Evolutionary conservation across 176 grass and related monocot species (phyloP).

Genomic region (Oryza australiensis): DNA sequence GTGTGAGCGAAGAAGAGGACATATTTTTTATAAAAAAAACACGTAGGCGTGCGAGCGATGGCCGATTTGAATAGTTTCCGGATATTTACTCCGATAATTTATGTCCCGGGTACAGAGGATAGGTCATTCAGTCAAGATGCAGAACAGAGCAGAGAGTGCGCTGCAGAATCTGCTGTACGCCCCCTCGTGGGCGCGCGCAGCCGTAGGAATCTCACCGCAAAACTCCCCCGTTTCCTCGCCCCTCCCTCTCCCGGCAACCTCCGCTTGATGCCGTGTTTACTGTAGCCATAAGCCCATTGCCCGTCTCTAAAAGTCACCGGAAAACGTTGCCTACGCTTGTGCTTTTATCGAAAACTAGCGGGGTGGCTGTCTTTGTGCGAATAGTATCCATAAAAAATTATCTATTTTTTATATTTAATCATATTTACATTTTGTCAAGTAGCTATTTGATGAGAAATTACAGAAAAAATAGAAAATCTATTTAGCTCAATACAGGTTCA

Average conservation of each 20-base stretch:
- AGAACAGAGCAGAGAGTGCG: slow-evolving; percentile 62
- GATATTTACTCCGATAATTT: slow-evolving; percentile 18
- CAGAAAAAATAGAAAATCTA: too few relatives aligned
- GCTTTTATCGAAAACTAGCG: too few relatives aligned
- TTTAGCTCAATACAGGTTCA: too few relatives aligned
- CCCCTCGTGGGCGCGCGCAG: slow-evolving; percentile 1
- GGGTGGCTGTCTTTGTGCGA: too few relatives aligned
- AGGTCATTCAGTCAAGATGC: slow-evolving; percentile 63
- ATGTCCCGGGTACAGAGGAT: slow-evolving; percentile 30
- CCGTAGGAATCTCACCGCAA: neutral
- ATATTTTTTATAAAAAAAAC: neutral
- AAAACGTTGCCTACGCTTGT: too few relatives aligned
- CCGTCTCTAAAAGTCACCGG: neutral
- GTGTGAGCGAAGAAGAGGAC: slow-evolving; percentile 28
- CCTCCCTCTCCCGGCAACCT: too few relatives aligned
- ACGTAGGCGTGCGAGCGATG: neutral
- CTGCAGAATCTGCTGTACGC: slow-evolving; percentile 70
- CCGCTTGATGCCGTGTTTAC: too few relatives aligned
- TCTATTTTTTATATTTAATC: too few relatives aligned
- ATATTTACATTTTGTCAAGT: too few relatives aligned
- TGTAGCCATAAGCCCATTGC: neutral
- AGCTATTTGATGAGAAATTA: too few relatives aligned
- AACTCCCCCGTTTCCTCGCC: neutral
- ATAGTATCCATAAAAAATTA: too few relatives aligned
- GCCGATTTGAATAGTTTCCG: neutral